Evolutionary conservation across 2,329 filamentous ascomycete species (phyloP), one percentile per base, ranked within the genome.

Genomic region (Orbilia blumenaviensis): DNA sequence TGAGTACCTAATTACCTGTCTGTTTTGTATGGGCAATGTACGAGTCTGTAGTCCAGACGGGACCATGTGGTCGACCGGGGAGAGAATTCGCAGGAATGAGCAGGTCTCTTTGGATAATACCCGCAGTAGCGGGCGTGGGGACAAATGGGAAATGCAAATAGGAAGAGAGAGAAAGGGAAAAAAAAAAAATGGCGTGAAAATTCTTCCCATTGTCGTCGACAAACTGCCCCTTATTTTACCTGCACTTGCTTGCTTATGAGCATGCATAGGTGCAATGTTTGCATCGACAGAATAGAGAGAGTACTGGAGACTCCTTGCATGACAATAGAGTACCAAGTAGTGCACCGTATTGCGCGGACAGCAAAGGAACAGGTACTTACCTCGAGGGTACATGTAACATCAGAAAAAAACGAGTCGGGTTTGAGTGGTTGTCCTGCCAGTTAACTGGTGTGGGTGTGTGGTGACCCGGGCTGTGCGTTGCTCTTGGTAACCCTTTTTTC

Each of bases 401-500:
- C n/a, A n/a, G n/a, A n/a, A n/a, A n/a, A n/a, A n/a, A n/a, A n/a
- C n/a, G n/a, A n/a, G n/a, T n/a, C n/a, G n/a, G n/a, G n/a, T n/a
- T n/a, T n/a, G n/a, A n/a, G 12, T 58, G 32, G 61, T 29, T 44
- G 25, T 12, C 29, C 32, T 10, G 64, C 16, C 12, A n/a, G n/a
- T n/a, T n/a, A n/a, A n/a, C n/a, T n/a, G n/a, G n/a, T n/a, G n/a
- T n/a, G n/a, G n/a, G n/a, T n/a, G n/a, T n/a, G n/a, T n/a, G n/a
- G 25, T 42, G 25, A 29, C 14, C 2, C 25, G 42, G 21, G 25
- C 66, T 21, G 23, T 62, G 73, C 61, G 66, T 72, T 68, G 66
- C 71, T 75, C 41, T 8, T 34, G 71, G 71, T 75, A 75, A 75
- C 66, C 67, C 58, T 50, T 68, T 63, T 50, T 50, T 44, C 38